phyloP scores from a whole-genome alignment of 495 filamentous ascomycete genomes.

The Ascodesmis nigricans region DNA sequence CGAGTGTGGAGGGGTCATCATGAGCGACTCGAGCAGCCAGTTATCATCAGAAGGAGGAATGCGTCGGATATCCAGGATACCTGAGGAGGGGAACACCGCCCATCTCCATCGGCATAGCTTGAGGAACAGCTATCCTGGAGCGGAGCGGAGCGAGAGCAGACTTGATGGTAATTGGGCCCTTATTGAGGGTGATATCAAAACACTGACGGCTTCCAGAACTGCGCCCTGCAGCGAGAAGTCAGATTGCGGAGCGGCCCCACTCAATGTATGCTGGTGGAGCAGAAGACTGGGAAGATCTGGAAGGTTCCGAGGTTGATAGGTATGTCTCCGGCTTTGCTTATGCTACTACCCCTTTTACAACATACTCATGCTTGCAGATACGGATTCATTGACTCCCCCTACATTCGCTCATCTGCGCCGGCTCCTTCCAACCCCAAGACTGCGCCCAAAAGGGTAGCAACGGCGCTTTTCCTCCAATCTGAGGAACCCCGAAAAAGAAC shows the following conservation, averaged over 20 bases:
- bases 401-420: slow-evolving; percentile 18
- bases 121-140: too few relatives aligned
- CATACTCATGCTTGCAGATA: slow-evolving; percentile 29
- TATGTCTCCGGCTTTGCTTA: slow-evolving; percentile 7
- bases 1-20: slow-evolving; percentile 14
- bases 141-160: too few relatives aligned
- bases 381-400: slow-evolving; percentile 57
- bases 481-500: slow-evolving; percentile 22
- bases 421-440: slow-evolving; percentile 3
- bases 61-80: slow-evolving; percentile 15
- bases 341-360: neutral
- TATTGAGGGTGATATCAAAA: too few relatives aligned
- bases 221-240: too few relatives aligned
- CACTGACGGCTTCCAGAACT: too few relatives aligned
- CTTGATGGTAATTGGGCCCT: too few relatives aligned
- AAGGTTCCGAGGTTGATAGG: slow-evolving; percentile 67
- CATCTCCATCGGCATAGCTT: too few relatives aligned
- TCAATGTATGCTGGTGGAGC: slow-evolving; percentile 49
- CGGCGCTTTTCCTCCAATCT: slow-evolving; percentile 15
- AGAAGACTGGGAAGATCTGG: slow-evolving; percentile 86
- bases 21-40: slow-evolving; percentile 17
- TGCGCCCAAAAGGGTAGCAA: slow-evolving; percentile 23
- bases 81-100: slow-evolving; percentile 18
- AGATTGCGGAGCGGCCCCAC: slow-evolving; percentile 5
- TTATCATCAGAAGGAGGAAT: slow-evolving; percentile 6